phyloP scores from a whole-genome alignment of 305 asterid genomes.

The Rubia balearica region DNA sequence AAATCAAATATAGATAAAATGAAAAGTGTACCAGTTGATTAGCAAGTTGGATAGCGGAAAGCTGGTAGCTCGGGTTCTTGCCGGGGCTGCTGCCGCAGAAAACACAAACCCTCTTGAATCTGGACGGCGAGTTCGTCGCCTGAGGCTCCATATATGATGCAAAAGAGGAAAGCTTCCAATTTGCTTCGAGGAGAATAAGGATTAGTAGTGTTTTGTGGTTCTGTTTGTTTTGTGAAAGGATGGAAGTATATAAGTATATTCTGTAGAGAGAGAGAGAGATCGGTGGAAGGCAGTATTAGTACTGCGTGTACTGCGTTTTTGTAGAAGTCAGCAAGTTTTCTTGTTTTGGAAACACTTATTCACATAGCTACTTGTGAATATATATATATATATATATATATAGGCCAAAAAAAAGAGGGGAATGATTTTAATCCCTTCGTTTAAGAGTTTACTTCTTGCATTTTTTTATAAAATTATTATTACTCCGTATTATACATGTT shows the following conservation, averaged over 20 bases:
- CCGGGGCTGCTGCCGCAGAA: constrained; percentile 95
- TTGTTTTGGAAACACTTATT: constrained; percentile 15
- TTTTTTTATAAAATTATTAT: too few species aligned
- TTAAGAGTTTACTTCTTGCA: too few species aligned
- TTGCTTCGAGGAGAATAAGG: too few species aligned
- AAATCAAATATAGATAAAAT: background rate
- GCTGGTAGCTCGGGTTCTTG: constrained; percentile 68
- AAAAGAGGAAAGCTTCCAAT: background rate
- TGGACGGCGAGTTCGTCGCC: constrained; percentile 34
- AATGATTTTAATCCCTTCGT: too few species aligned
- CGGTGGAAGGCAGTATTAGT: too few species aligned
- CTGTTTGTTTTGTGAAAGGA: background rate
- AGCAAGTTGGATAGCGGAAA: constrained; percentile 81
- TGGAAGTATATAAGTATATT: background rate
- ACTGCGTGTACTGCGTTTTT: constrained; percentile 4
- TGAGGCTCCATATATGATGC: constrained; percentile 38
- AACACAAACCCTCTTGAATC: constrained; percentile 82
- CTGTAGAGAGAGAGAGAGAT: background rate
- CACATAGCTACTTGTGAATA: background rate
- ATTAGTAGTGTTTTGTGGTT: too few species aligned
- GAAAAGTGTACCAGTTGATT: constrained; percentile 50
- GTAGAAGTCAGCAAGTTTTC: constrained; percentile 22
- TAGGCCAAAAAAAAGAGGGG: background rate
- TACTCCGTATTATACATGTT: too few species aligned
- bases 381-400: too few species aligned